phyloP scores from a whole-genome alignment of 2,329 filamentous ascomycete species.

The Phialophora chinensis region DNA sequence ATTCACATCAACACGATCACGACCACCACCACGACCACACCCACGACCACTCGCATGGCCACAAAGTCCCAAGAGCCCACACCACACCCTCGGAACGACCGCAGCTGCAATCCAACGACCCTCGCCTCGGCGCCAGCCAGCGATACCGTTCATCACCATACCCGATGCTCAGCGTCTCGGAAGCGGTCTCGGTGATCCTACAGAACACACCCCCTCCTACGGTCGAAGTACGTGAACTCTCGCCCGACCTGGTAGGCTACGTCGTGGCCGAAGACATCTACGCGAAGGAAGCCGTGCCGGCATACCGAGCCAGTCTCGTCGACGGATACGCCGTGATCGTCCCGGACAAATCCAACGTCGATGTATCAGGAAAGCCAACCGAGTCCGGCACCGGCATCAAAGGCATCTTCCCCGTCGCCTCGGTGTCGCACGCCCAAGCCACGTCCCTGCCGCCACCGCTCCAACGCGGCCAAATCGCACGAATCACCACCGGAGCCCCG shows the following conservation, averaged over 20 bases:
- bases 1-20: conserved; percentile 41
- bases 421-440: conserved; percentile 83
- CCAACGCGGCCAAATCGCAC: conserved; percentile 75
- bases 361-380: neutral
- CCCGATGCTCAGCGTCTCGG: conserved; percentile 84
- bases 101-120: conserved; percentile 60
- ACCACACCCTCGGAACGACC: conserved; percentile 67
- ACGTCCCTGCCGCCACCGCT: conserved; percentile 67
- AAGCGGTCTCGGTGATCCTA: conserved; percentile 76
- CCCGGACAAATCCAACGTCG: conserved; percentile 42
- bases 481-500: conserved; percentile 94
- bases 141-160: conserved; percentile 87
- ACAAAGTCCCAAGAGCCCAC: conserved; percentile 71
- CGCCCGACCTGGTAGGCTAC: conserved; percentile 68
- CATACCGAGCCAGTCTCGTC: conserved; percentile 93
- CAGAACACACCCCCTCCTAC: conserved; percentile 72
- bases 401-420: conserved; percentile 83
- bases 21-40: conserved; percentile 55
- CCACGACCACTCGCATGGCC: conserved; percentile 59
- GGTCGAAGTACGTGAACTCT: conserved; percentile 66
- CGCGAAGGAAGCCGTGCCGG: conserved; percentile 83
- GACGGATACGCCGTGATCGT: conserved; percentile 91
- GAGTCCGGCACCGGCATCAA: conserved; percentile 64
- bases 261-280: conserved; percentile 83
- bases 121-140: conserved; percentile 64